These are phyloP conservation scores for Botrytis medusae DNA, from an alignment of 2,329 filamentous ascomycete species.

Conservation along the genomic window DNA sequence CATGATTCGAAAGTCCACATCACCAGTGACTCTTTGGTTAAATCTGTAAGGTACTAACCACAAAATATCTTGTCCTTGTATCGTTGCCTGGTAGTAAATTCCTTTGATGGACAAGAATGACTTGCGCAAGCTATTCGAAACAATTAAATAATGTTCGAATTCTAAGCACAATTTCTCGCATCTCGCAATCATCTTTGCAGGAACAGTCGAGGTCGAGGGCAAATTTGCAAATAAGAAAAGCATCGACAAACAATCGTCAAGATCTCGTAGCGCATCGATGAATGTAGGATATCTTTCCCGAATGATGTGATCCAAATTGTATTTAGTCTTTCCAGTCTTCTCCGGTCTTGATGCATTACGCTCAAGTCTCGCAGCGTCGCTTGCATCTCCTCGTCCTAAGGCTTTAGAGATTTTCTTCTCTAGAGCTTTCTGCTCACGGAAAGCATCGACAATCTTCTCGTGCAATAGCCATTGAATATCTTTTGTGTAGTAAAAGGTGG, in stretches of 20 bases:
- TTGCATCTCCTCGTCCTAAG: conserved; percentile 85
- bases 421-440: conserved; percentile 93
- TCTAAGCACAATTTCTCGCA: conserved; percentile 92
- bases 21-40: conserved; percentile 88
- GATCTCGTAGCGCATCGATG: conserved; percentile 85
- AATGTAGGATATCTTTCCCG: conserved; percentile 98
- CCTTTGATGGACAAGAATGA: conserved; percentile 98
- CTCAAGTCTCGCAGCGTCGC: conserved; percentile 85
- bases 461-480: conserved; percentile 98
- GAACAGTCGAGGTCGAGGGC: conserved; percentile 83
- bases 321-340: conserved; percentile 83
- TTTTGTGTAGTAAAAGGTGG: conserved; percentile 89
- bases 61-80: conserved; percentile 93
- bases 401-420: conserved; percentile 97
- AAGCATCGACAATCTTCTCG: conserved; percentile 89
- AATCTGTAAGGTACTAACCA: conserved; percentile 99
- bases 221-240: conserved; percentile 97
- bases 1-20: conserved; percentile 99
- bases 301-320: conserved; percentile 94
- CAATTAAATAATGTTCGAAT: conserved; percentile 97
- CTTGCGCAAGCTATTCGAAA: conserved; percentile 86
- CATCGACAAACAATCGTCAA: conserved; percentile 96
- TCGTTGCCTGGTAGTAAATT: conserved; percentile 98
- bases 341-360: conserved; percentile 82
- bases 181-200: conserved; percentile 90